Evolutionary conservation across 1,284 basidiomycete species (phyloP), one percentile per base, ranked within the genome.

Genomic region (Microbotryum lychnidis-dioicae): DNA sequence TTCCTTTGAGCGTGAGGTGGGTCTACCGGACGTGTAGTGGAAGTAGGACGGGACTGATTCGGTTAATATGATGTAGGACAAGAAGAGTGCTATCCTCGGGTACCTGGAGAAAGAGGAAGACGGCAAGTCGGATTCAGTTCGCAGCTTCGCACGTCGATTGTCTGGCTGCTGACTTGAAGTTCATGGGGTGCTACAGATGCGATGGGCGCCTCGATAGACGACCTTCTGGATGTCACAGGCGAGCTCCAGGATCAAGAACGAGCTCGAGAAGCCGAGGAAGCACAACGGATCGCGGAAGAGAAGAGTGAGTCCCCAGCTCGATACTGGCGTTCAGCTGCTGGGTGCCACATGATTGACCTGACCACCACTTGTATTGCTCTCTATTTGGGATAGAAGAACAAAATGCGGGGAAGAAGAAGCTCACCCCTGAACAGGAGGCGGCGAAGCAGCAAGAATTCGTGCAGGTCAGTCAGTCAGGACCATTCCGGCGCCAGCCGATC

Each of bases 41-140:
- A 4, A 4, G 14, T 3, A 21, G 12, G 12, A 8, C 12, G 7
- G 8, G 18, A 29, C 14, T 29, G 7, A n/a, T 18, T 48, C 18
- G 18, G 4, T 3, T 31, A 2, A 27, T 16, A 48, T 14, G 18
- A 33, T 21, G n/a, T 51, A 68, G 67, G 67, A 69, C 52, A 61
- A 65, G 18, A 64, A 59, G 42, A 61, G 58, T 37, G 67, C 67
- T 6, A 64, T 69, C 50, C 33, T 66, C 5, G 64, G 67, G 10
- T 46, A 64, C 54, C 53, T 69, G 16, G 67, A 69, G 33, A 23
- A 50, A 7, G 67, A 69, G 27, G 58, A 57, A 1, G 67, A 66
- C 37, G 62, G 67, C 64, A 12, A 25, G 64, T 52, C 12, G 31
- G 20, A 12, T 21, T 8, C 37, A 21, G n/a, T 25, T 25, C 50